Evolutionary conservation across 176 grass and related monocot genomes (phyloP).

Genomic region (Elaeis guineensis): DNA sequence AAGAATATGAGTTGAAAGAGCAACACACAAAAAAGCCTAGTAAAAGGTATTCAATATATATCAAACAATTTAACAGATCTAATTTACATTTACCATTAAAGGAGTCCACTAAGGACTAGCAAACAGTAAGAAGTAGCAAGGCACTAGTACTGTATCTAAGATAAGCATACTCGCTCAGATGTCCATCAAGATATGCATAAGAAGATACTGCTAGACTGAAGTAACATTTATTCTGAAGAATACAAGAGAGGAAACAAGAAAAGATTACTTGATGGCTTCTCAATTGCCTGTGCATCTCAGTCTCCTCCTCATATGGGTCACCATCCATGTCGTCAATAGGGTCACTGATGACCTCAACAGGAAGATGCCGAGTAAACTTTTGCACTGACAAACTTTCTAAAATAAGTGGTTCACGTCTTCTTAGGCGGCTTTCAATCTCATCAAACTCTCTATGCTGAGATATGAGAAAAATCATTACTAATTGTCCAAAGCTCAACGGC

Average conservation of each 20-base stretch:
- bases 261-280: constrained; percentile 78
- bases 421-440: constrained; percentile 62
- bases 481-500: background rate
- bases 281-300: constrained; percentile 57
- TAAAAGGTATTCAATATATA: background rate
- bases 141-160: too few species aligned
- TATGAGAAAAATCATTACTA: constrained; percentile 3
- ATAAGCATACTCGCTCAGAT: too few species aligned
- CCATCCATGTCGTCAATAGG: constrained; percentile 71
- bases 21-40: too few species aligned
- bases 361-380: constrained; percentile 56
- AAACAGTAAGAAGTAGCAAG: too few species aligned
- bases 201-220: too few species aligned
- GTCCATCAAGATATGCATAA: too few species aligned
- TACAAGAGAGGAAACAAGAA: background rate
- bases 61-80: background rate
- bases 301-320: constrained; percentile 56
- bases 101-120: too few species aligned
- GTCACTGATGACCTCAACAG: constrained; percentile 66
- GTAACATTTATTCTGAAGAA: too few species aligned
- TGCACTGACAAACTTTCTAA: constrained; percentile 62
- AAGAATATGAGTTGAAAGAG: too few species aligned
- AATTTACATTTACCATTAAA: background rate
- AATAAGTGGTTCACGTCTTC: constrained; percentile 46
- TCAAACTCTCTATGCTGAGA: constrained; percentile 89